Conservation (phyloP, 139 green algal species). For the Micractinium sp. region DNA sequence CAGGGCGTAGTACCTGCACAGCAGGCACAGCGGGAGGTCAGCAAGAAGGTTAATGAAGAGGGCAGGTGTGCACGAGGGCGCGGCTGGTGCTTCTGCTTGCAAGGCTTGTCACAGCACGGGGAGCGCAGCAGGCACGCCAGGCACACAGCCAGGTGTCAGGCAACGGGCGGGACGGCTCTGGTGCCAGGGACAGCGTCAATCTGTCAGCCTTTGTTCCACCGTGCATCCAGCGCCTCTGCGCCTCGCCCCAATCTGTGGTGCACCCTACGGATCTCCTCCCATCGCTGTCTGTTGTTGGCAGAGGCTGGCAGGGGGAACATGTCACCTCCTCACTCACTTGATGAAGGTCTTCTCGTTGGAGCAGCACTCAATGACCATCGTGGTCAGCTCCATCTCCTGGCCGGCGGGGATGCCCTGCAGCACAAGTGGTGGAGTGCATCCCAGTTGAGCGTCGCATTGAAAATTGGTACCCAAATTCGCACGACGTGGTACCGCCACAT, state of each 20-base stretch:
- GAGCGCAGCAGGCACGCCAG: too few relatives aligned
- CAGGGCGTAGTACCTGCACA: slow-evolving; percentile 91
- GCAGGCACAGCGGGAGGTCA: too few relatives aligned
- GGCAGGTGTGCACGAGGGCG: neutral
- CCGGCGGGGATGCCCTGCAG: slow-evolving; percentile 52
- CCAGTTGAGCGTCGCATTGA: too few relatives aligned
- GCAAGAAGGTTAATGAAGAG: neutral
- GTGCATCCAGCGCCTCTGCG: neutral
- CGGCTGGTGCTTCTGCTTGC: too few relatives aligned
- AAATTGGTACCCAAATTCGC: neutral
- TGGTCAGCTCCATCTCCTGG: slow-evolving; percentile 88
- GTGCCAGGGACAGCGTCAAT: neutral
- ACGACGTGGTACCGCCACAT: neutral
- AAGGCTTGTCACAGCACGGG: too few relatives aligned
- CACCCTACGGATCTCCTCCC: too few relatives aligned
- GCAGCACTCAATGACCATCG: slow-evolving; percentile 99
- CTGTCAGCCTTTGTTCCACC: neutral
- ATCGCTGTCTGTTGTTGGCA: too few relatives aligned
- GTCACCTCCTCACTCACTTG: slow-evolving; percentile 32
- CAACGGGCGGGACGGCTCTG: too few relatives aligned
- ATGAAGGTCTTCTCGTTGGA: slow-evolving; percentile 78
- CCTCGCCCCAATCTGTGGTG: too few relatives aligned
- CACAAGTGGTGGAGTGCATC: too few relatives aligned
- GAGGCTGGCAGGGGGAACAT: too few relatives aligned
- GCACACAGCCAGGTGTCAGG: too few relatives aligned